Percentiles rank a stretch among this genome's conserved stretches.
These are phyloP conservation scores for Fonsecaea multimorphosa DNA, from an alignment of 2,329 filamentous ascomycete genomes.

Conservation along the genomic window DNA sequence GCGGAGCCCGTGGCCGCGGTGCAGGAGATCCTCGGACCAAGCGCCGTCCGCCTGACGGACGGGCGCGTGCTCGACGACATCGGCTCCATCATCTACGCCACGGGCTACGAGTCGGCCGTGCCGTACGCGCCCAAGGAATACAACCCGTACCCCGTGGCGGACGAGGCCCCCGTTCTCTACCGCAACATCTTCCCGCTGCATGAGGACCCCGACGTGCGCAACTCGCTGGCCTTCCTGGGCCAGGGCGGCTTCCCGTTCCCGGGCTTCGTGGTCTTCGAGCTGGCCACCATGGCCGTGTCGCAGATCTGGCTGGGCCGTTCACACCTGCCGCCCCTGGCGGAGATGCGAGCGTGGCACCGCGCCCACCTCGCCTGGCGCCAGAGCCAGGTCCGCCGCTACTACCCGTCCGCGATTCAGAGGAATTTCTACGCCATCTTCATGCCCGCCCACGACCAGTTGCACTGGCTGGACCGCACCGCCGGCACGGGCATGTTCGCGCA, in stretches of 20 bases:
- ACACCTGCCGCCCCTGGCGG: slow-evolving; percentile 45
- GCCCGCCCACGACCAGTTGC: slow-evolving; percentile 46
- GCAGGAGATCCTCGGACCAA: slow-evolving; percentile 18
- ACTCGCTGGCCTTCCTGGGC: slow-evolving; percentile 54
- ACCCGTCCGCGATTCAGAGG: not conserved
- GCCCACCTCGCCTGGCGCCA: slow-evolving; percentile 44
- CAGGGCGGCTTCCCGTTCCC: slow-evolving; percentile 46
- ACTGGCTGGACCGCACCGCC: slow-evolving; percentile 52
- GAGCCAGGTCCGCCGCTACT: not conserved
- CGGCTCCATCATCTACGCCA: slow-evolving; percentile 47
- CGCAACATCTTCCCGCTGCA: slow-evolving; percentile 53
- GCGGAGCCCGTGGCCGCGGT: slow-evolving; percentile 20
- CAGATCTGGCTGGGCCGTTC: slow-evolving; percentile 53
- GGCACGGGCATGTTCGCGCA: slow-evolving; percentile 51
- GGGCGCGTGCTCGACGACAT: slow-evolving; percentile 36
- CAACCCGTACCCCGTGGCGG: slow-evolving; percentile 31
- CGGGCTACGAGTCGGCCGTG: slow-evolving; percentile 45
- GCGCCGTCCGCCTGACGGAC: slow-evolving; percentile 18
- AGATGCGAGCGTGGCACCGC: slow-evolving; percentile 49
- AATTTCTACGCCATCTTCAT: slow-evolving; percentile 41
- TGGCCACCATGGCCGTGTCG: slow-evolving; percentile 54
- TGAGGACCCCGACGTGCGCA: slow-evolving; percentile 45
- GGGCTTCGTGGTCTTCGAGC: slow-evolving; percentile 51
- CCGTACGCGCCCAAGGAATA: slow-evolving; percentile 41
- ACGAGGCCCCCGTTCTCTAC: slow-evolving; percentile 47